Conservation (phyloP, 305 asterid species). For the Andrographis paniculata region DNA sequence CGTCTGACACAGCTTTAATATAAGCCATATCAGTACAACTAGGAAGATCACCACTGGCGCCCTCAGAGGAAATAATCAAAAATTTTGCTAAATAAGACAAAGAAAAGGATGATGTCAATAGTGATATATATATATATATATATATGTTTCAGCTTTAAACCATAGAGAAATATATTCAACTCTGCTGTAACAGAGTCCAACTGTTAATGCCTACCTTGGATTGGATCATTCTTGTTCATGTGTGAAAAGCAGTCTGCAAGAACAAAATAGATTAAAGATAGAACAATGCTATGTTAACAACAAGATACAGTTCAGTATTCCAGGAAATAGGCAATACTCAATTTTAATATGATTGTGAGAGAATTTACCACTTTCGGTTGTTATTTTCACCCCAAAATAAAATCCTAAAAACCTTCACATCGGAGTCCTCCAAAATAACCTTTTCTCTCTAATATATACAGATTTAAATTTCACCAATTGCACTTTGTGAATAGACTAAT, state of each 20-base stretch:
- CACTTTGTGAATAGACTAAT: too few species aligned
- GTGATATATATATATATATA: too few species aligned
- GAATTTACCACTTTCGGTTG: too few species aligned
- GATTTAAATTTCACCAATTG: too few species aligned
- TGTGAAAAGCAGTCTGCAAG: constrained; percentile 84
- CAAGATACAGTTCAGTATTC: background rate
- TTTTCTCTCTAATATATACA: too few species aligned
- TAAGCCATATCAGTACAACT: constrained; percentile 80
- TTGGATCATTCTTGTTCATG: constrained; percentile 41
- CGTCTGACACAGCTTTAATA: constrained; percentile 62
- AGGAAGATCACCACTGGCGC: constrained; percentile 82
- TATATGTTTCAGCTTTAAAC: background rate
- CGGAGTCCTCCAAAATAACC: too few species aligned
- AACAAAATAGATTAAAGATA: background rate
- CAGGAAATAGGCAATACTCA: background rate
- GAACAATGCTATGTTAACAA: background rate
- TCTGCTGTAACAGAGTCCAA: background rate
- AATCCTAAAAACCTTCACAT: too few species aligned
- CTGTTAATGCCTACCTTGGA: constrained; percentile 32
- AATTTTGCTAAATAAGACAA: constrained; percentile 31
- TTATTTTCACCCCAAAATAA: too few species aligned
- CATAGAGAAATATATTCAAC: constrained; percentile 4
- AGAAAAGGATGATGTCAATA: background rate
- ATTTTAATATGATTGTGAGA: background rate
- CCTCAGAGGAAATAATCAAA: constrained; percentile 63